These are phyloP conservation scores for Xerocomellus chrysenteron DNA, from an alignment of 768 basidiomycete species.

Conservation along the genomic window DNA sequence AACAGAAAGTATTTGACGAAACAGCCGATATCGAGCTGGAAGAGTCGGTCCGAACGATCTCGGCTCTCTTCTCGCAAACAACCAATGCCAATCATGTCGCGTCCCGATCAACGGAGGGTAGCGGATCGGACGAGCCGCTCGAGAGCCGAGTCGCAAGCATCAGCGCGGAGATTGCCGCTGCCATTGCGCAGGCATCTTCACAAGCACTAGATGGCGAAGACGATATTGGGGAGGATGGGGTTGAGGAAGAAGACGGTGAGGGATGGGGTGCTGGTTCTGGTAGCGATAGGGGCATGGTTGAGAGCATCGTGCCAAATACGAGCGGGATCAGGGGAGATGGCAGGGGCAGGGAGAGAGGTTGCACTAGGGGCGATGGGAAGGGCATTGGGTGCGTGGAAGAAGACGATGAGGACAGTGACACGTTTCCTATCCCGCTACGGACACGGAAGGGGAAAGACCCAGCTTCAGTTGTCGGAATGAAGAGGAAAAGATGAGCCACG, in stretches of 20 bases:
- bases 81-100: constrained; percentile 36
- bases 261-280: constrained; percentile 44
- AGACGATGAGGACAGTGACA: constrained; percentile 69
- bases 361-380: constrained; percentile 5
- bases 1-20: constrained; percentile 48
- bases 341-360: constrained; percentile 9
- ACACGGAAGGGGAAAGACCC: constrained; percentile 62
- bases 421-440: constrained; percentile 69
- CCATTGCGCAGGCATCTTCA: constrained; percentile 72
- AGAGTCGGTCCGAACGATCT: constrained; percentile 73
- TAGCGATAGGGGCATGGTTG: constrained; percentile 48
- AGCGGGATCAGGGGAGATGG: constrained; percentile 56
- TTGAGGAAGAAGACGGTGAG: constrained; percentile 43
- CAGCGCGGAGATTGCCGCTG: constrained; percentile 77
- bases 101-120: constrained; percentile 32
- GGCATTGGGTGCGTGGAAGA: constrained; percentile 40
- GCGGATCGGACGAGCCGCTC: constrained; percentile 41
- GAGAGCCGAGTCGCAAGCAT: constrained; percentile 73
- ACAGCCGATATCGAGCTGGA: constrained; percentile 62
- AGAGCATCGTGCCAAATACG: constrained; percentile 56
- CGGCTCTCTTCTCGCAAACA: constrained; percentile 60
- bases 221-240: constrained; percentile 39
- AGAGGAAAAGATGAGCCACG: constrained; percentile 63
- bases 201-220: constrained; percentile 59
- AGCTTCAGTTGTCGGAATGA: constrained; percentile 46